Conservation (phyloP, 768 basidiomycete genomes). For the Postia placenta region DNA sequence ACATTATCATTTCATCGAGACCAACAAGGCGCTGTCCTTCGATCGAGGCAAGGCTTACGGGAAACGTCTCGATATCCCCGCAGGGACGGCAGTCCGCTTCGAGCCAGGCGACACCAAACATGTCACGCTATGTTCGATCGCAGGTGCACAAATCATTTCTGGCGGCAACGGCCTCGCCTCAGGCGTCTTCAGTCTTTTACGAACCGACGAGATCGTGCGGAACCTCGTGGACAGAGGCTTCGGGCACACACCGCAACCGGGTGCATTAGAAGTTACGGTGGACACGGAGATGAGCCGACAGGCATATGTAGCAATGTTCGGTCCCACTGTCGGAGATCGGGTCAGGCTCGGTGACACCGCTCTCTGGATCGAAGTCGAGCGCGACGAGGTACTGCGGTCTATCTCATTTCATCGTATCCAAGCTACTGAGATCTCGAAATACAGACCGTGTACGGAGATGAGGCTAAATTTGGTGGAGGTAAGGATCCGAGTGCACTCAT, state of each 20-base stretch:
- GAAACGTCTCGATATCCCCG: conserved; percentile 85
- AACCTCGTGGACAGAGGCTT: conserved; percentile 58
- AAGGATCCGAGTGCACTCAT: conserved; percentile 11
- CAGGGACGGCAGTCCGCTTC: conserved; percentile 94
- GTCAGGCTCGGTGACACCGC: conserved; percentile 84
- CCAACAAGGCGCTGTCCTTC: conserved; percentile 74
- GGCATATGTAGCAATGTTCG: conserved; percentile 89
- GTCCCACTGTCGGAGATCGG: conserved; percentile 88
- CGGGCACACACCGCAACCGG: conserved; percentile 62
- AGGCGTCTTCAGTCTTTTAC: conserved; percentile 39
- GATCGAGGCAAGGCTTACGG: conserved; percentile 79
- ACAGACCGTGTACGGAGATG: conserved; percentile 88
- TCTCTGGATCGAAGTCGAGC: conserved; percentile 90
- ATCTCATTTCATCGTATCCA: background rate
- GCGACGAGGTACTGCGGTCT: conserved; percentile 52
- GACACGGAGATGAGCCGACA: conserved; percentile 61
- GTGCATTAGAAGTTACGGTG: conserved; percentile 40
- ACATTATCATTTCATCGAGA: conserved; percentile 92
- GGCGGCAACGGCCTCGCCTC: conserved; percentile 78
- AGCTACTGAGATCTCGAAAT: background rate
- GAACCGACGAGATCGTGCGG: conserved; percentile 42
- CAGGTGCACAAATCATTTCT: conserved; percentile 60
- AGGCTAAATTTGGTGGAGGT: conserved; percentile 98
- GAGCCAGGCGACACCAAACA: conserved; percentile 90
- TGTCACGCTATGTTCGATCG: conserved; percentile 75